Percentiles rank a stretch among this genome's conserved stretches.
phyloP scores from a whole-genome alignment of 176 grass and related monocot genomes.

The Triticum monococcum region DNA sequence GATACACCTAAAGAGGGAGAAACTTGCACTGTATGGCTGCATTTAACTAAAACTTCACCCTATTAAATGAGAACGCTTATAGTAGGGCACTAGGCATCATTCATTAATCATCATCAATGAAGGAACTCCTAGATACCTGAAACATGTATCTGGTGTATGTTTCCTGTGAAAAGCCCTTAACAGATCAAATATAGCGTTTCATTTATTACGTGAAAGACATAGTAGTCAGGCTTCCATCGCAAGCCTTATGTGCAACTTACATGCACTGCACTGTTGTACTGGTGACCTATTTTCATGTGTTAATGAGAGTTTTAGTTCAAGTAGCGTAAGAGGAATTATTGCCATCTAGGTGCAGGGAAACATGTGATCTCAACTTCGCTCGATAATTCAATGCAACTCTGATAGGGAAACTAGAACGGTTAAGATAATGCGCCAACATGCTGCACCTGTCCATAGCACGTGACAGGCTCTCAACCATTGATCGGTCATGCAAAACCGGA shows the following conservation, averaged over 20 bases:
- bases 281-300: background rate
- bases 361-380: background rate
- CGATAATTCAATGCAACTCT: background rate
- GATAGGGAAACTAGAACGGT: background rate
- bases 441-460: background rate
- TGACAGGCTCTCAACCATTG: background rate
- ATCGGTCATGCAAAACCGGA: background rate
- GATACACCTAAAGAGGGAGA: background rate
- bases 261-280: background rate
- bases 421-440: background rate
- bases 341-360: background rate
- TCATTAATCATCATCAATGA: background rate
- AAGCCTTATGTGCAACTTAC: background rate
- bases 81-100: background rate
- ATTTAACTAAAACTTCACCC: background rate
- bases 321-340: background rate
- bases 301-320: background rate
- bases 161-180: background rate
- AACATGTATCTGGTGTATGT: background rate
- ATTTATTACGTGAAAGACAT: background rate
- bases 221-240: background rate
- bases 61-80: background rate
- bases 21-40: background rate
- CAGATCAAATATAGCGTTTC: background rate
- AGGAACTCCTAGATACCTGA: background rate